Evolutionary conservation across 257 asterid genomes (phyloP), one percentile per base, ranked within the genome.

Genomic region (Phtheirospermum japonicum): DNA sequence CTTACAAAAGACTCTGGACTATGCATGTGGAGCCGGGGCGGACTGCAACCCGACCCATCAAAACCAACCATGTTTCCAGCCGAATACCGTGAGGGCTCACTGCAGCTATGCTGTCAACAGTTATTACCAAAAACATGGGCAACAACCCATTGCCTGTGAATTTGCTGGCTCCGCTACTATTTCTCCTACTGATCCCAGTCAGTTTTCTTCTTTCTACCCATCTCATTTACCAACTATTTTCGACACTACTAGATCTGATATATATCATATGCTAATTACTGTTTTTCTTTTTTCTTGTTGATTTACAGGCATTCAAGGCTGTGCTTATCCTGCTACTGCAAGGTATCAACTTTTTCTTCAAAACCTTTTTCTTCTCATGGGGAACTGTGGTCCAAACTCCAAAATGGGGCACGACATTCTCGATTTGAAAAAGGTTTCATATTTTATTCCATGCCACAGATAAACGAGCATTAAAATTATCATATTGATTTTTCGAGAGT

Each of bases 61-160:
- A 57, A 73, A 31, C 7, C 93, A 79, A 9, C 75, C 85, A 30
- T 90, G 97, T 58, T 90, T 55, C 72, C 81, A 77, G 80, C 97
- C 97, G 23, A 83, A 90, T 56, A 78, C 78, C 2, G 87, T 87
- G 0, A 77, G 75, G 71, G 85, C 85, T 49, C 97, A 90, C 69
- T 90, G 97, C 78, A 90, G 59, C 67, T 90, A 80, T 72, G 97
- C 96, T 6, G 96, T 83, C 56, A 90, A 90, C 67, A 90, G 97
- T 66, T 90, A 73, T 52, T 90, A 81, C 73, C 97, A 90, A 58
- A 87, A 9, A 49, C 78, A 83, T n/a, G 76, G 82, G 51, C 97
- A 90, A 57, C 57, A 64, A 16, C 8, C 81, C 4, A 70, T 77
- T 9, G 79, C 96, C 26, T 90, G 97, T 79, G 87, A 80, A 50